Conservation (phyloP, 2,329 filamentous ascomycete genomes). For the Ascocoryne sarcoides region DNA sequence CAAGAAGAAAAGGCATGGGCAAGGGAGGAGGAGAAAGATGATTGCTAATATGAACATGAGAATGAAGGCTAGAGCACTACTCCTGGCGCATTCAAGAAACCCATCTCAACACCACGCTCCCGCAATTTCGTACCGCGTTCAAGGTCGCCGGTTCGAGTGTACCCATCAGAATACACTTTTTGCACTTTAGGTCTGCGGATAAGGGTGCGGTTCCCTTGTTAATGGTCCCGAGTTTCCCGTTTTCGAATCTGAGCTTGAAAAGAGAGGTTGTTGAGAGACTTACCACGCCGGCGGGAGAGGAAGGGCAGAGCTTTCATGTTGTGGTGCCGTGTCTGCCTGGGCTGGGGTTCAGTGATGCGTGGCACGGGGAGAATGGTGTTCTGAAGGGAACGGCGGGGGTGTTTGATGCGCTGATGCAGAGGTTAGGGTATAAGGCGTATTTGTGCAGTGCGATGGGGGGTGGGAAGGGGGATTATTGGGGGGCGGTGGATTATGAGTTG, state of each 20-base stretch:
- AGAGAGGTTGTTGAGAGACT: no score
- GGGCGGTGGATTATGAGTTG: constrained; percentile 44
- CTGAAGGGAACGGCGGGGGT: constrained; percentile 47
- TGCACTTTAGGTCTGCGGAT: constrained; percentile 48
- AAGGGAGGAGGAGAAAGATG: not conserved
- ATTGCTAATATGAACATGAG: no score
- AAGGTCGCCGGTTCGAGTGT: not conserved
- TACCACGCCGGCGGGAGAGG: not conserved
- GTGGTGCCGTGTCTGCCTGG: constrained; percentile 58
- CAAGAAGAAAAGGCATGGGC: not conserved
- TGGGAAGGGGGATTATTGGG: constrained; percentile 35
- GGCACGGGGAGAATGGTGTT: constrained; percentile 29
- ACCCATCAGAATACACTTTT: constrained; percentile 51
- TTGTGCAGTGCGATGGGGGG: constrained; percentile 47
- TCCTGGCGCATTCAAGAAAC: constrained; percentile 54
- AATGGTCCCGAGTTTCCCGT: constrained; percentile 56
- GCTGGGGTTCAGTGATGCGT: constrained; percentile 57
- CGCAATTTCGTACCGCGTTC: constrained; percentile 50
- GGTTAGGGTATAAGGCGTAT: constrained; percentile 50
- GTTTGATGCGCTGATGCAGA: constrained; percentile 50
- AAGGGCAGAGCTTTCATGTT: constrained; percentile 59
- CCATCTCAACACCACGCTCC: constrained; percentile 47
- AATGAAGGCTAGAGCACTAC: constrained; percentile 53
- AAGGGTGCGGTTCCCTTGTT: constrained; percentile 52
- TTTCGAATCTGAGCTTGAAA: constrained; percentile 43